Percentiles rank a stretch among this genome's conserved stretches.
Conservation (phyloP, 129 eudicot species). For the Apium graveolens region DNA sequence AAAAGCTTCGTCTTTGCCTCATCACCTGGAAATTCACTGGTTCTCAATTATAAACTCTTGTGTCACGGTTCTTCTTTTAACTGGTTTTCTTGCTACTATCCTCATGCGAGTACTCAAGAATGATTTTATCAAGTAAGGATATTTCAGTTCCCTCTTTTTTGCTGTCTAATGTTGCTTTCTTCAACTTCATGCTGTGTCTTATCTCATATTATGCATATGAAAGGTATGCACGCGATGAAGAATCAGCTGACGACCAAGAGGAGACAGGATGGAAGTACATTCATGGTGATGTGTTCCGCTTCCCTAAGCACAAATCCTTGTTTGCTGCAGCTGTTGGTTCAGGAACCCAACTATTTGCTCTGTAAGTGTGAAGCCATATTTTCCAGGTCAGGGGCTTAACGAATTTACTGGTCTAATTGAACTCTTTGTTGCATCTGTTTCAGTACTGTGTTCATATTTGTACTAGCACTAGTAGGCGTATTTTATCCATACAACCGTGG, state of each 20-base stretch:
- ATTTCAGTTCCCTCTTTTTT: not conserved
- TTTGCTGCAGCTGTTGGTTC: slow-evolving; percentile 67
- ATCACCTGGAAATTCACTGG: slow-evolving; percentile 9
- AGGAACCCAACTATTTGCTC: slow-evolving; percentile 54
- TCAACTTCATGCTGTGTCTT: not conserved
- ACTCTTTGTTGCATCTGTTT: not conserved
- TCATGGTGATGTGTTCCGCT: slow-evolving; percentile 80
- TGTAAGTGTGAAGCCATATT: slow-evolving; percentile 20
- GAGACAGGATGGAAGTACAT: slow-evolving; percentile 75
- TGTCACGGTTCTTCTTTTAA: slow-evolving; percentile 8
- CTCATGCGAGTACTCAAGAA: slow-evolving; percentile 52
- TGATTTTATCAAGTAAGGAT: slow-evolving; percentile 54
- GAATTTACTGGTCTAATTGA: not conserved
- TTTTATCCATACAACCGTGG: slow-evolving; percentile 56
- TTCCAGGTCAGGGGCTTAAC: not conserved
- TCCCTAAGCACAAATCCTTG: slow-evolving; percentile 56
- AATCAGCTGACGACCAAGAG: slow-evolving; percentile 47
- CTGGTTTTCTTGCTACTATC: slow-evolving; percentile 6
- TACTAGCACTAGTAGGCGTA: slow-evolving; percentile 44
- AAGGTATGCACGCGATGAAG: slow-evolving; percentile 60
- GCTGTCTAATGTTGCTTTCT: not conserved
- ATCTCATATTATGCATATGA: slow-evolving; percentile 1
- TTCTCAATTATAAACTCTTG: slow-evolving; percentile 8
- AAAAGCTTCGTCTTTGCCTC: slow-evolving; percentile 6
- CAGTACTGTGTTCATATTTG: slow-evolving; percentile 48